These are phyloP conservation scores for Marasmius sp. DNA, from an alignment of 1,284 basidiomycete genomes.

Conservation along the genomic window DNA sequence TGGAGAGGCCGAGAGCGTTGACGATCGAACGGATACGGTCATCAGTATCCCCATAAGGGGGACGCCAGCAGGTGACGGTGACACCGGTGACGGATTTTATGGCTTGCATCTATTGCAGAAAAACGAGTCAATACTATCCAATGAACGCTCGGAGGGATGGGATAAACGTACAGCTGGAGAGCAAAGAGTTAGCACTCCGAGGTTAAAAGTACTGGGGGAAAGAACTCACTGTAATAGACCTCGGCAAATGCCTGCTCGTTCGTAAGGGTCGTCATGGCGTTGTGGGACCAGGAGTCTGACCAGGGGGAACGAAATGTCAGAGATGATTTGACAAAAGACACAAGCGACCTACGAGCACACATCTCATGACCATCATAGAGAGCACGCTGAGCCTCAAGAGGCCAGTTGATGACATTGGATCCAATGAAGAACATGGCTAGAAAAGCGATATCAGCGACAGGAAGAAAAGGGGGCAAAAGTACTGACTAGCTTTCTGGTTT, in stretches of 20 bases:
- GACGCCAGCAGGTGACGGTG: background rate
- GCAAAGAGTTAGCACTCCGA: background rate
- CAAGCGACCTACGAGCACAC: conserved; percentile 45
- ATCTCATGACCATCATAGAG: conserved; percentile 68
- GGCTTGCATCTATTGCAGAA: background rate
- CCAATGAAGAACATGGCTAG: conserved; percentile 77
- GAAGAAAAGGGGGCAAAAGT: background rate
- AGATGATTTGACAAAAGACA: background rate
- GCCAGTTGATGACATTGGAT: conserved; percentile 73
- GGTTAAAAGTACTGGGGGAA: background rate
- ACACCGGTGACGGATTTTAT: background rate
- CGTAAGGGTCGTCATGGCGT: conserved; percentile 61
- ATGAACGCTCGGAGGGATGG: background rate
- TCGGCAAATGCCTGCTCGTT: conserved; percentile 80
- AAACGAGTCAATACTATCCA: background rate
- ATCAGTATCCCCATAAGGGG: conserved; percentile 63
- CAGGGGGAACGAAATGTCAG: background rate
- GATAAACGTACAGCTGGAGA: conserved; percentile 27
- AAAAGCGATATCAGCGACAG: background rate
- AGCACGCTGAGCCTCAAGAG: conserved; percentile 67
- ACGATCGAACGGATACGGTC: conserved; percentile 75
- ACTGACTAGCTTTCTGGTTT: conserved; percentile 69
- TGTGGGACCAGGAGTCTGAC: conserved; percentile 61
- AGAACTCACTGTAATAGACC: conserved; percentile 66
- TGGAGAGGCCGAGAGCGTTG: conserved; percentile 29